Percentiles rank a stretch among this genome's conserved stretches.
These are phyloP conservation scores for Albizia julibrissin DNA, from an alignment of 306 rosid species.

Conservation along the genomic window DNA sequence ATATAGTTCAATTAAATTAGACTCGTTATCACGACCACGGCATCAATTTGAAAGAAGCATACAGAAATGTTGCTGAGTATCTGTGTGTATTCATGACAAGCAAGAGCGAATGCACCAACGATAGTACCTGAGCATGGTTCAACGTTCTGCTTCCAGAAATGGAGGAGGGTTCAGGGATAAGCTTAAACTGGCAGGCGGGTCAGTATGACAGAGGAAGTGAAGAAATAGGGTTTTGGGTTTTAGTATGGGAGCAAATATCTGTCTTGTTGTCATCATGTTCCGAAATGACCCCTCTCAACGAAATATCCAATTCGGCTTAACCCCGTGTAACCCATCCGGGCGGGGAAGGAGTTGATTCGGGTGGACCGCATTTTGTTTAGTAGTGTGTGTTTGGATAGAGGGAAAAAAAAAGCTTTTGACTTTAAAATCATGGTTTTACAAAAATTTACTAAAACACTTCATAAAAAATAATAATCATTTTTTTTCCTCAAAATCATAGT, in stretches of 20 bases:
- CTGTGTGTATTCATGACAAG: neutral
- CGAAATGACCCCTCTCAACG: neutral
- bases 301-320: neutral
- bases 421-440: no score
- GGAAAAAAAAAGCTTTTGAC: no score
- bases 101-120: neutral
- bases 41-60: neutral
- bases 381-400: no score
- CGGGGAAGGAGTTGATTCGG: no score
- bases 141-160: neutral
- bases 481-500: no score
- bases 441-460: no score
- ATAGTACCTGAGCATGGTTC: neutral
- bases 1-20: neutral
- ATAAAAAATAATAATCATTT: no score
- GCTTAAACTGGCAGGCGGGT: no score
- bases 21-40: neutral
- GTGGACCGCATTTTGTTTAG: no score
- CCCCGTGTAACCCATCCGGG: neutral
- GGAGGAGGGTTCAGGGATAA: neutral
- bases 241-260: slow-evolving; percentile 29
- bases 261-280: neutral
- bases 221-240: slow-evolving; percentile 57
- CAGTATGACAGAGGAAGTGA: no score
- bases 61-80: neutral